Base-by-base conservation (phyloP, 208 protist species). In the Trypanosoma vivax region DNA sequence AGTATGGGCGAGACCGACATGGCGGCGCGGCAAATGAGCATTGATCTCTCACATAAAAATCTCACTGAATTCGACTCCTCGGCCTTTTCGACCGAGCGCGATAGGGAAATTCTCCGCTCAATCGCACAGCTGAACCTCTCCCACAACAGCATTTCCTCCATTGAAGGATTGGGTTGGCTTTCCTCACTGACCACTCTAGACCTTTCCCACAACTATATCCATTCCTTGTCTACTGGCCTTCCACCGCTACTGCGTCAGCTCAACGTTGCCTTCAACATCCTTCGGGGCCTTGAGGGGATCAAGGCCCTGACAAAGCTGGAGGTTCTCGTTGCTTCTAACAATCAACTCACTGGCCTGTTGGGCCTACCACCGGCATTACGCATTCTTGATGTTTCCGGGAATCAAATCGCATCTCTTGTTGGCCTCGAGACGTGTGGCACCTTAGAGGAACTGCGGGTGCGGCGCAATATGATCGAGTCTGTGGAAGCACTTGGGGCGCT, bases 121-220 rank as follows among this genome's bases (percentile, higher is more conserved):
- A 68, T 93, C 33, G 73, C 55, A 6, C 51, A 63, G 10, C 53
- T 93, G 47, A 71, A 90, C 43, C 53, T 93, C 28, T 85, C 85
- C 0, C 64, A 73, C 57, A 93, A 93, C 49, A 69, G 71, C 6
- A 65, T 93, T 34, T 60, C 45, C 27, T 74, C 67, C 5, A 52
- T 89, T 9, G 35, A 60, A 16, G 72, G 76, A 25, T 65, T 73
- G 0, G 67, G 74, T 16, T 76, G 69, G n/a, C 72, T 87, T 27
- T 65, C 54, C 45, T 60, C 37, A 0, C 52, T 93, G 33, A 59
- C 53, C 2, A 39, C 66, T 19, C 60, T 93, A 5, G 69, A 90
- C 56, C 55, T 86, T 38, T 85, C 85, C 7, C 77, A 93, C 65
- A 93, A 93, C 64, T 71, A 51, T 48, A 50, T 93, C 33, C 34